Percentiles rank a stretch among this genome's conserved stretches.
These are phyloP conservation scores for Juncus inflexus DNA, from an alignment of 176 grass and related monocot species.

Conservation along the genomic window DNA sequence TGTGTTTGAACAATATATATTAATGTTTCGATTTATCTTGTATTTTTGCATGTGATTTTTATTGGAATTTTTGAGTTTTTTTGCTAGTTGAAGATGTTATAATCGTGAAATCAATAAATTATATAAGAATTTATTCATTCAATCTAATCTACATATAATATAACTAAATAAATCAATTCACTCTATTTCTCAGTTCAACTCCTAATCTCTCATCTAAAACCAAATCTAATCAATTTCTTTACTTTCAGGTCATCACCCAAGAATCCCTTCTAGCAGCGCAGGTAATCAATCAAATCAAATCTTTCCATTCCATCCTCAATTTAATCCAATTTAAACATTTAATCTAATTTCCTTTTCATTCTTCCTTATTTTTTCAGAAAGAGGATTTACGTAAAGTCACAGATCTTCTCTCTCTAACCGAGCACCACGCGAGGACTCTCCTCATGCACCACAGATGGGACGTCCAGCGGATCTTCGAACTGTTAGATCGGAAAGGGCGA, in stretches of 20 bases:
- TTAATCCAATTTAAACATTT: slow-evolving; percentile 6
- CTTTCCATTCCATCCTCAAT: background rate
- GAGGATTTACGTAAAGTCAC: slow-evolving; percentile 96
- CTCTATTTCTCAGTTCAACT: too few relatives aligned
- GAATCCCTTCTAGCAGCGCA: slow-evolving; percentile 79
- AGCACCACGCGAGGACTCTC: slow-evolving; percentile 85
- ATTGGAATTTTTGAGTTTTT: too few relatives aligned
- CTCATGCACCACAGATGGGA: slow-evolving; percentile 95
- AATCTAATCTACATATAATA: too few relatives aligned
- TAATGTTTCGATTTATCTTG: too few relatives aligned
- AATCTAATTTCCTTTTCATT: background rate
- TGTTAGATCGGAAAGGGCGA: slow-evolving; percentile 88
- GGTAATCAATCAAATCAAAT: slow-evolving; percentile 44
- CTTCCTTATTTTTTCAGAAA: slow-evolving; percentile 29
- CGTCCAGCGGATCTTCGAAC: slow-evolving; percentile 90
- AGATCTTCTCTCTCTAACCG: slow-evolving; percentile 66
- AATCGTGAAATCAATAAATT: too few relatives aligned
- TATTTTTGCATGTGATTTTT: too few relatives aligned
- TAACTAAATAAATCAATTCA: too few relatives aligned
- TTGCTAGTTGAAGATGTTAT: too few relatives aligned
- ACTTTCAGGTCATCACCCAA: slow-evolving; percentile 80
- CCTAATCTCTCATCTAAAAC: too few relatives aligned
- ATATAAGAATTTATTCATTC: too few relatives aligned
- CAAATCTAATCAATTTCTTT: background rate
- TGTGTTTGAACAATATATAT: too few relatives aligned